Percentiles rank a stretch among this genome's conserved stretches.
Conservation (phyloP, 768 basidiomycete species). For the Suillus subalutaceus region DNA sequence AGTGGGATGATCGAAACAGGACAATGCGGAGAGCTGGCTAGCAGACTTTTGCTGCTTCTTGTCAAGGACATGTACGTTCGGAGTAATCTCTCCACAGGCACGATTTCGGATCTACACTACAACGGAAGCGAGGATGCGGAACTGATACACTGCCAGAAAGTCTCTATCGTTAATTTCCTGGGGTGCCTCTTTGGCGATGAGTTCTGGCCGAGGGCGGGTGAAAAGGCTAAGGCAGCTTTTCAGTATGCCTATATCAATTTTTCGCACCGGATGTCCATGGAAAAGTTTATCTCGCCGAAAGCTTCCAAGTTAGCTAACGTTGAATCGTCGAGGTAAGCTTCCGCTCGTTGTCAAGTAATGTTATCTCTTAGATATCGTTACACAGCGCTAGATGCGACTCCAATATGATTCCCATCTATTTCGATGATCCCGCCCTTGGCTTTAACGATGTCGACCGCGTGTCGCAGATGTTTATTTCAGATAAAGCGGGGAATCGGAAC, state of each 20-base stretch:
- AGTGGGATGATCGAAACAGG: slow-evolving; percentile 11
- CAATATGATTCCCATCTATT: slow-evolving; percentile 19
- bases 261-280: slow-evolving; percentile 8
- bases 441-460: not conserved
- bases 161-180: slow-evolving; percentile 17
- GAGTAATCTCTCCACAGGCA: not conserved
- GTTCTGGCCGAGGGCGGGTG: slow-evolving; percentile 1
- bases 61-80: slow-evolving; percentile 16
- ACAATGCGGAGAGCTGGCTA: slow-evolving; percentile 15
- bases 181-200: slow-evolving; percentile 16
- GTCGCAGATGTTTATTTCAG: slow-evolving; percentile 25
- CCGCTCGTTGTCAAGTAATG: not conserved
- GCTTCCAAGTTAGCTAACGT: not conserved
- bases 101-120: not conserved
- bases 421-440: slow-evolving; percentile 6
- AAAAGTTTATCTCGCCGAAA: not conserved
- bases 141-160: slow-evolving; percentile 16
- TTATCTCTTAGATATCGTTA: not conserved
- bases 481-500: slow-evolving; percentile 11
- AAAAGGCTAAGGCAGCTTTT: slow-evolving; percentile 12
- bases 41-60: slow-evolving; percentile 14
- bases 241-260: slow-evolving; percentile 10
- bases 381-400: not conserved
- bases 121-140: slow-evolving; percentile 7
- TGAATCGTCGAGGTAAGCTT: not conserved